Conservation (phyloP, 1,284 basidiomycete genomes). For the Malassezia dermatis region DNA sequence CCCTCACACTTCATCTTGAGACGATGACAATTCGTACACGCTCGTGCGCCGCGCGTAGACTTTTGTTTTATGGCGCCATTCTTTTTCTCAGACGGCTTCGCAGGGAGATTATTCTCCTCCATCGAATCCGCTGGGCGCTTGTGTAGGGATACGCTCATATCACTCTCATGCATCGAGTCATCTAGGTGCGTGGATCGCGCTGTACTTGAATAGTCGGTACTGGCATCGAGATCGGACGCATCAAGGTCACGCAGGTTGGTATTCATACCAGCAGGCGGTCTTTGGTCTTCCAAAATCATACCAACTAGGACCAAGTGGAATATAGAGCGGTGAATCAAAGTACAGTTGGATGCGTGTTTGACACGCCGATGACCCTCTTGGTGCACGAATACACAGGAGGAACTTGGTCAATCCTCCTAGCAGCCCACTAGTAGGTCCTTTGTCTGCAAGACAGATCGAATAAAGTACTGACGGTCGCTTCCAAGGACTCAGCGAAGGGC, state of each 20-base stretch:
- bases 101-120: neutral
- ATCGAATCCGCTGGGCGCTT: neutral
- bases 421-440: neutral
- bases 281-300: neutral
- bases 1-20: conserved; percentile 98
- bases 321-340: neutral
- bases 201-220: neutral
- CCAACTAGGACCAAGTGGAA: neutral
- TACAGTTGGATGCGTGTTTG: neutral
- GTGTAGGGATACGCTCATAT: neutral
- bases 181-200: neutral
- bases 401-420: neutral
- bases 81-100: neutral
- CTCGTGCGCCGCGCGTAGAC: conserved; percentile 53
- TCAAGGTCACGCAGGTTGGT: neutral
- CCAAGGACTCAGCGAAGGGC: neutral
- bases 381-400: neutral
- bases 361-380: neutral
- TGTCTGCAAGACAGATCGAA: neutral
- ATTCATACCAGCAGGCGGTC: neutral
- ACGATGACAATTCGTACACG: conserved; percentile 84
- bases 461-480: neutral
- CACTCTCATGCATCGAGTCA: conserved; percentile 1
- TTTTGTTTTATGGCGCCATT: conserved; percentile 28
- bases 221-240: neutral